Conservation (phyloP, 306 rosid genomes). For the Nissolia schottii region DNA sequence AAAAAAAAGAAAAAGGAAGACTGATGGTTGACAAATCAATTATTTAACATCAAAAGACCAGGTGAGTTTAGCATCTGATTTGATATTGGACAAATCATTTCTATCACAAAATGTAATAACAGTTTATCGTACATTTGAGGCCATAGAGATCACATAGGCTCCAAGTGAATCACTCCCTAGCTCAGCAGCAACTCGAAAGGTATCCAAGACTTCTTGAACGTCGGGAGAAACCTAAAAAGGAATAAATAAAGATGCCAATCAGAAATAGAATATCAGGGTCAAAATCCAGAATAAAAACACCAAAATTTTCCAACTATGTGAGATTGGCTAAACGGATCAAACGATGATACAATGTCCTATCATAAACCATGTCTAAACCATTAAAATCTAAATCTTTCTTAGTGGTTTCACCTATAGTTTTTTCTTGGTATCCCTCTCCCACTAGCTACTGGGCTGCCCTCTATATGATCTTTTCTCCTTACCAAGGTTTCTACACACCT, state of each 20-base stretch:
- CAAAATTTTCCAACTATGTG: neutral
- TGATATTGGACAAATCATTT: neutral
- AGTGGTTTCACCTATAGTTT: too few relatives aligned
- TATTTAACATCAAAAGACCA: neutral
- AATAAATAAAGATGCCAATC: neutral
- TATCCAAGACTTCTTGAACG: constrained; percentile 60
- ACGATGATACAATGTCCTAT: too few relatives aligned
- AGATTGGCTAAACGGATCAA: neutral
- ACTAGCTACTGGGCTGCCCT: too few relatives aligned
- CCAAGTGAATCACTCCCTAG: constrained; percentile 82
- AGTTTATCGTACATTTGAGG: constrained; percentile 58
- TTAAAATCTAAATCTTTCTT: too few relatives aligned
- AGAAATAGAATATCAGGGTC: neutral
- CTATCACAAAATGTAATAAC: neutral
- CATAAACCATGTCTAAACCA: too few relatives aligned
- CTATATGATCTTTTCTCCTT: too few relatives aligned
- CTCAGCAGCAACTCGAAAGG: constrained; percentile 71
- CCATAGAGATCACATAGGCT: constrained; percentile 96
- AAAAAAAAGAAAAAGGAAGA: neutral
- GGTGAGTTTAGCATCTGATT: neutral
- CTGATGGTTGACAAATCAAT: neutral
- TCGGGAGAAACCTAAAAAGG: constrained; percentile 64
- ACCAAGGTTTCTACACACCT: too few relatives aligned
- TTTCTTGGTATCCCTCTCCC: too few relatives aligned
- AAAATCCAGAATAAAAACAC: neutral